phyloP scores from a whole-genome alignment of 176 grass and related monocot species.

The Eragrostis curvula region DNA sequence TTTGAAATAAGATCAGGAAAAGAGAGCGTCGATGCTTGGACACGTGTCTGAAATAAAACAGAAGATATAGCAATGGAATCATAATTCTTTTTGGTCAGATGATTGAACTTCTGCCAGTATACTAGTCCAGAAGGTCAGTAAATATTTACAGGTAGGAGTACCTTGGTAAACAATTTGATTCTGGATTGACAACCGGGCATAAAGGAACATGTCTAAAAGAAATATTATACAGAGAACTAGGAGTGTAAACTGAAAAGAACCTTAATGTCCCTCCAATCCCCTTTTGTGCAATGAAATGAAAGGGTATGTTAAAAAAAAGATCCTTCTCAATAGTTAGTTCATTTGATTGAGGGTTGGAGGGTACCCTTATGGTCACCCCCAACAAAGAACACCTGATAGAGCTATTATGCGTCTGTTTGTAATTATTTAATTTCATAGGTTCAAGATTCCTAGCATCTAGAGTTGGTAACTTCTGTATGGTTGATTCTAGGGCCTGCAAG shows the following conservation, averaged over 20 bases:
- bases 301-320: too few relatives aligned
- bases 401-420: not conserved
- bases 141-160: not conserved
- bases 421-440: conserved; percentile 29
- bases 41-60: conserved; percentile 64
- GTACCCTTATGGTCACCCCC: too few relatives aligned
- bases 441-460: conserved; percentile 15
- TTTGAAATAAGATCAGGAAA: conserved; percentile 90
- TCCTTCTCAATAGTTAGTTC: not conserved
- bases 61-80: conserved; percentile 24
- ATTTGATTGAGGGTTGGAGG: too few relatives aligned
- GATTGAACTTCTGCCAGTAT: conserved; percentile 5
- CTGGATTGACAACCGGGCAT: not conserved
- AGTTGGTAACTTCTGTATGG: not conserved
- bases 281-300: not conserved
- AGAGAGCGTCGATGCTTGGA: conserved; percentile 97
- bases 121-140: not conserved
- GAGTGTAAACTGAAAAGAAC: not conserved
- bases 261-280: too few relatives aligned
- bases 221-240: not conserved
- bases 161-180: conserved; percentile 18
- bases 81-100: not conserved
- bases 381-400: conserved; percentile 9
- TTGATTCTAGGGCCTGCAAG: not conserved
- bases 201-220: not conserved